Evolutionary conservation across 129 eudicot species (phyloP).

Genomic region (Saussurea involucrata): DNA sequence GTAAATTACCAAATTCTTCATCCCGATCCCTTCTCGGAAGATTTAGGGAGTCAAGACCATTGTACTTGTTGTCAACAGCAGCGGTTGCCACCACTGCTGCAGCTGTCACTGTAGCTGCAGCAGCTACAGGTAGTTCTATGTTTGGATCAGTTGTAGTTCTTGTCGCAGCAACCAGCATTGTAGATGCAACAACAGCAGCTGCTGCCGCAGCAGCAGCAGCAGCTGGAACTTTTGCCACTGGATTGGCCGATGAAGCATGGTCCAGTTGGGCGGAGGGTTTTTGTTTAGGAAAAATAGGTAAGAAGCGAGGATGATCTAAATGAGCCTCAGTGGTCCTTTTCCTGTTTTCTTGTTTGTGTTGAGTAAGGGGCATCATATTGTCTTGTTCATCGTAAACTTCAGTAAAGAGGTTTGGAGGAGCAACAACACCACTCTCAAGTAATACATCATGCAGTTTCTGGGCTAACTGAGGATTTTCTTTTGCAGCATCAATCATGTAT

Average conservation of each 20-base stretch:
- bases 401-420: conserved; percentile 81
- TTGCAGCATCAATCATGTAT: conserved; percentile 96
- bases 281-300: conserved; percentile 58
- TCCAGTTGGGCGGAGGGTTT: neutral
- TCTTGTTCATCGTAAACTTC: conserved; percentile 54
- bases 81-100: conserved; percentile 74
- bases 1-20: conserved; percentile 22
- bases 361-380: conserved; percentile 26
- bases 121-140: conserved; percentile 74
- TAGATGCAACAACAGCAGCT: conserved; percentile 91
- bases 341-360: conserved; percentile 30
- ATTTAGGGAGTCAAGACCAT: conserved; percentile 28
- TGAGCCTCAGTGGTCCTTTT: conserved; percentile 24
- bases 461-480: conserved; percentile 93
- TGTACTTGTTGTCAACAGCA: conserved; percentile 58
- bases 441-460: conserved; percentile 90
- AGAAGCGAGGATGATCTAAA: conserved; percentile 35
- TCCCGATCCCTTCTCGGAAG: conserved; percentile 36
- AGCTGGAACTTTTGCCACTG: conserved; percentile 59
- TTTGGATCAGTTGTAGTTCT: conserved; percentile 42
- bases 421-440: conserved; percentile 94
- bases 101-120: conserved; percentile 80
- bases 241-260: conserved; percentile 24
- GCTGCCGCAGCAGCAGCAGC: conserved; percentile 93
- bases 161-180: conserved; percentile 76